Base-by-base conservation (phyloP, 495 filamentous ascomycete species). In the Xylaria sp. region DNA sequence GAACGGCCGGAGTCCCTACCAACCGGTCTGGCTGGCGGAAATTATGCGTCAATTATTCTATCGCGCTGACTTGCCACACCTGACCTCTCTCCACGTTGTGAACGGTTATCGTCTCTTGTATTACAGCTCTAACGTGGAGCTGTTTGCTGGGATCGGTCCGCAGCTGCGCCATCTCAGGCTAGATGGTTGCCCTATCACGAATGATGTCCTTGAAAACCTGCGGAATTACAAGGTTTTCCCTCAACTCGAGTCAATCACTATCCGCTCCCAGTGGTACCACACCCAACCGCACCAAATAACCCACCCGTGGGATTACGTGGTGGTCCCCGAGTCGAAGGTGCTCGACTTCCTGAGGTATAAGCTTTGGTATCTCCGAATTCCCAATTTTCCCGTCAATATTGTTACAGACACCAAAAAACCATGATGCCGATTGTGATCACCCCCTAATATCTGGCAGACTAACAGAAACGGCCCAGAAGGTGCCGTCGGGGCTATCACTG, bases 131-230 rank as follows among this genome's bases (percentile, higher is more conserved):
- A n/a, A 17, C 1, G 5, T 2, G 41, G 3, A 12, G 41, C 11
- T 44, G 2, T 44, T 15, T 44, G 14, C 0, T 2, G 14, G 8
- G 3, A 17, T 44, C 1, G 41, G 1, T 44, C 14, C 12, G 14
- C 41, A 44, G 12, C 1, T 53, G 21, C 50, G 24, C 24, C 24
- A 53, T 53, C 21, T 53, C 24, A 53, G 9, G 21, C 11, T 53
- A 12, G 21, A 53, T 12, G 11, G 15, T 24, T 24, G 48, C 9
- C n/a, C n/a, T n/a, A n/a, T n/a, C n/a, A n/a, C n/a, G n/a, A n/a
- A n/a, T n/a, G n/a, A n/a, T n/a, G n/a, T n/a, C n/a, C n/a, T 50
- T 1, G 6, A 9, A 0, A 1, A 9, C 0, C 9, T n/a, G 5
- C 5, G n/a, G 3, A 50, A 0, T 5, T 2, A 12, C 1, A n/a